Evolutionary conservation across 352 stramenopile species (phyloP), one percentile per base, ranked within the genome.

Genomic region (Pythium biforme): DNA sequence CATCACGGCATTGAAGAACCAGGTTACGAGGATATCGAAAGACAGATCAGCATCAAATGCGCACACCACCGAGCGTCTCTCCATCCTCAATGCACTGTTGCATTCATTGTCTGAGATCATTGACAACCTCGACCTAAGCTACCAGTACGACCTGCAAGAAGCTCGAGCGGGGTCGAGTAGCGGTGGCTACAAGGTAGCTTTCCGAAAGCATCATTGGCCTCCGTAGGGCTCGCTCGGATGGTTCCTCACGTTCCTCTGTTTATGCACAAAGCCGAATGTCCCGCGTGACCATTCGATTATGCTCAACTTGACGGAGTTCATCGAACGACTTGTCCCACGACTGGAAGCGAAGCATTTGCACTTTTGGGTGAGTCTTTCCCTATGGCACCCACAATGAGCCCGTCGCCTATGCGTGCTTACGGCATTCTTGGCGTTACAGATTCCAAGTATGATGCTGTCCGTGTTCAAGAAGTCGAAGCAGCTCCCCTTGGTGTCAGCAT

Each of bases 251-350:
- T 1, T 17, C n/a, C 0, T 43, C 4, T 40, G 15, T 62, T 48
- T 10, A 40, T 43, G n/a, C 37, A 4, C 15, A 25, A 11, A 94
- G 86, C 86, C 83, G 14, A 73, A 59, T 23, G 68, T 92, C 3
- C 68, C 80, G 39, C 79, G 83, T 31, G 86, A 94, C 56, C 86
- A 94, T 62, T 86, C 80, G 0, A 92, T 92, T 40, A 79, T 92
- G 74, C 68, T 92, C 14, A 94, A 92, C 57, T 54, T 90, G 34
- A 88, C 83, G 7, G 83, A 92, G 58, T 90, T 92, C 63, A 48
- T 88, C 27, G 81, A 90, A 45, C 67, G 82, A 48, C 52, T 88
- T 4, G 20, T 89, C 4, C 70, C 71, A 19, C 75, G 73, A 41
- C 25, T 86, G 0, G 52, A 68, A 10, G 61, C 47, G 25, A 41